A percentile compares a stretch with the other conserved stretches of the same genome.
These are phyloP conservation scores for Arxiozyma slooffiae DNA, from an alignment of 1,139 yeast genomes.

Conservation along the genomic window DNA sequence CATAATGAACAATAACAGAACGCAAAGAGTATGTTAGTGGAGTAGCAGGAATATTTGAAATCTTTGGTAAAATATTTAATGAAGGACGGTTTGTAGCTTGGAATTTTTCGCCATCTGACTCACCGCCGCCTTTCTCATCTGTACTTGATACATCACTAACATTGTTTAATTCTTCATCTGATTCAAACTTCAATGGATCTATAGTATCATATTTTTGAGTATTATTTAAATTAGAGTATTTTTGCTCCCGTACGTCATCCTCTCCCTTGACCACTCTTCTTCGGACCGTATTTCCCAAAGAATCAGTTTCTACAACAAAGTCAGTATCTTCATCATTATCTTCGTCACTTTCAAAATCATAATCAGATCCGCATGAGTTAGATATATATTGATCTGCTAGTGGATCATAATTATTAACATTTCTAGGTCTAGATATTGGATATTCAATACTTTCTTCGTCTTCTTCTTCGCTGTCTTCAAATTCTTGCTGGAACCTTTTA, in stretches of 20 bases:
- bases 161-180: conserved; percentile 8
- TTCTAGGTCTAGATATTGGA: conserved; percentile 6
- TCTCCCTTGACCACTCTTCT: conserved; percentile 11
- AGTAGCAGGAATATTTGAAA: conserved; percentile 29
- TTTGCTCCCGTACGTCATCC: conserved; percentile 10
- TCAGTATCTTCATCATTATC: conserved; percentile 17
- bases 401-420: conserved; percentile 25
- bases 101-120: conserved; percentile 7
- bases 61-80: conserved; percentile 10
- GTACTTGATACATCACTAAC: conserved; percentile 8
- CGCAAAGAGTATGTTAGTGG: conserved; percentile 55
- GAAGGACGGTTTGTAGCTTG: conserved; percentile 7
- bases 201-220: conserved; percentile 2
- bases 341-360: conserved; percentile 11
- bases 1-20: conserved; percentile 84
- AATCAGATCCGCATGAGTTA: conserved; percentile 6
- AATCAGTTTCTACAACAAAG: conserved; percentile 22
- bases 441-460: conserved; percentile 22
- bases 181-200: conserved; percentile 4
- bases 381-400: conserved; percentile 17
- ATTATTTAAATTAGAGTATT: conserved; percentile 6
- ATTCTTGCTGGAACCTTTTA: conserved; percentile 26
- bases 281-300: conserved; percentile 25
- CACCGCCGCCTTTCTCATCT: conserved; percentile 8
- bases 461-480: conserved; percentile 29